Evolutionary conservation across 345 rosid genomes (phyloP).

Genomic region (Bruguiera sexangula): DNA sequence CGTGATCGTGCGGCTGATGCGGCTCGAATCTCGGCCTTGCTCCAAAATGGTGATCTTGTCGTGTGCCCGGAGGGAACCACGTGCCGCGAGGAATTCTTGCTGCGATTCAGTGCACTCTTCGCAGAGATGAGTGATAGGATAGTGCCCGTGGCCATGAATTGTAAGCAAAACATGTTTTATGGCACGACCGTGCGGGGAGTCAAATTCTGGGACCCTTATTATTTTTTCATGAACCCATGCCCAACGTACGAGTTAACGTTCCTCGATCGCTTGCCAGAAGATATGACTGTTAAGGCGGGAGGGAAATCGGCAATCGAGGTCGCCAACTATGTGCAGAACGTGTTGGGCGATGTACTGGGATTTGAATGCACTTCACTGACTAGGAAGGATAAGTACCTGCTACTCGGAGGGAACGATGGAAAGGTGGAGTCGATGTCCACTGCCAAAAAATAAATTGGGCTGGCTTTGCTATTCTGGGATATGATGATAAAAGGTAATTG

Average conservation of each 20-base stretch:
- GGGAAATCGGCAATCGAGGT: constrained; percentile 84
- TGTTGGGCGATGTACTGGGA: constrained; percentile 57
- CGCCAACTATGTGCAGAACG: constrained; percentile 87
- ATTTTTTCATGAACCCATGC: constrained; percentile 91
- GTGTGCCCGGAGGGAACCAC: constrained; percentile 98
- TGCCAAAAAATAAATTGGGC: no score
- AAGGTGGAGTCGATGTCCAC: no score
- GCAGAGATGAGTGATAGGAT: constrained; percentile 93
- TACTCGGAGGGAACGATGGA: no score
- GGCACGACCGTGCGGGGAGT: constrained; percentile 92
- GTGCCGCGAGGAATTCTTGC: constrained; percentile 72
- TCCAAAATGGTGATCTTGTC: constrained; percentile 81
- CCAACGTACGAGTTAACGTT: constrained; percentile 72
- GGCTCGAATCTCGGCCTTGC: constrained; percentile 57
- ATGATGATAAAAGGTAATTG: no score
- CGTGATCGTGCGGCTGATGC: constrained; percentile 90
- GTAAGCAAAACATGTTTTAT: constrained; percentile 77
- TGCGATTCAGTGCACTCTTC: constrained; percentile 86
- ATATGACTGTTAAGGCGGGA: constrained; percentile 70
- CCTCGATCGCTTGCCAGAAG: constrained; percentile 75
- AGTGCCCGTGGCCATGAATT: constrained; percentile 87
- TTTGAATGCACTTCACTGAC: constrained; percentile 74
- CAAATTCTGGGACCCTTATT: constrained; percentile 90
- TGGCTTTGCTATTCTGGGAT: no score
- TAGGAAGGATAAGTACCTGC: background rate